phyloP scores from a whole-genome alignment of 2,329 filamentous ascomycete genomes.

The Kalmusia sp. region DNA sequence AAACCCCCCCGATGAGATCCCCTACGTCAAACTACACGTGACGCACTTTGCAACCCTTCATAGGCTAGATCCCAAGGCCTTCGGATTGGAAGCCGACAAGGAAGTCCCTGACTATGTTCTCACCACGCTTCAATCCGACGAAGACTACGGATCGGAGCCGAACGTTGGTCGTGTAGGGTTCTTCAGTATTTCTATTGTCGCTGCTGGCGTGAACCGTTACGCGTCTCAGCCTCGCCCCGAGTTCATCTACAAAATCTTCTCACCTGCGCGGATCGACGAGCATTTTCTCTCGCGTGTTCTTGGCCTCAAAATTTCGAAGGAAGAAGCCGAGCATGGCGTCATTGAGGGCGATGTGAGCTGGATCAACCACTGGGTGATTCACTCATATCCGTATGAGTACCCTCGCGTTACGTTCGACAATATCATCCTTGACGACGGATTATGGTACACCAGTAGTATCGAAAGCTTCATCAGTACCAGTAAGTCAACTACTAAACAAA shows the following conservation, averaged over 20 bases:
- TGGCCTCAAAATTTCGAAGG: constrained; percentile 42
- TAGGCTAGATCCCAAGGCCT: constrained; percentile 74
- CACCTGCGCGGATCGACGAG: constrained; percentile 56
- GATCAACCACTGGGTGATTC: constrained; percentile 66
- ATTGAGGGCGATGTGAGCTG: constrained; percentile 40
- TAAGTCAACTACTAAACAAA: not conserved
- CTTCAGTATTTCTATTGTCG: constrained; percentile 82
- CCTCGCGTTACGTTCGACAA: constrained; percentile 90
- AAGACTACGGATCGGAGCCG: constrained; percentile 57
- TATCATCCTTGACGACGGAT: constrained; percentile 66
- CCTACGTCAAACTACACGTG: constrained; percentile 86
- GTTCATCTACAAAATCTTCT: constrained; percentile 73
- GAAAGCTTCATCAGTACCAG: constrained; percentile 93
- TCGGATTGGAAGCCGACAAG: constrained; percentile 67
- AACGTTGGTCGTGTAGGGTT: constrained; percentile 63
- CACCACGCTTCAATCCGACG: constrained; percentile 75
- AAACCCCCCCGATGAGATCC: constrained; percentile 74
- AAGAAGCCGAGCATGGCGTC: constrained; percentile 38
- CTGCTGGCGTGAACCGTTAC: constrained; percentile 66
- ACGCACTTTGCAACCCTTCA: constrained; percentile 85
- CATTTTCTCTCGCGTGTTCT: constrained; percentile 59
- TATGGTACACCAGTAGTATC: constrained; percentile 75
- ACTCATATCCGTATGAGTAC: constrained; percentile 85
- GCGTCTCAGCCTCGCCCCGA: constrained; percentile 47
- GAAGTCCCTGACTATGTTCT: constrained; percentile 76